Conservation (phyloP, 352 stramenopile genomes). For the Globisporangium ultimum region DNA sequence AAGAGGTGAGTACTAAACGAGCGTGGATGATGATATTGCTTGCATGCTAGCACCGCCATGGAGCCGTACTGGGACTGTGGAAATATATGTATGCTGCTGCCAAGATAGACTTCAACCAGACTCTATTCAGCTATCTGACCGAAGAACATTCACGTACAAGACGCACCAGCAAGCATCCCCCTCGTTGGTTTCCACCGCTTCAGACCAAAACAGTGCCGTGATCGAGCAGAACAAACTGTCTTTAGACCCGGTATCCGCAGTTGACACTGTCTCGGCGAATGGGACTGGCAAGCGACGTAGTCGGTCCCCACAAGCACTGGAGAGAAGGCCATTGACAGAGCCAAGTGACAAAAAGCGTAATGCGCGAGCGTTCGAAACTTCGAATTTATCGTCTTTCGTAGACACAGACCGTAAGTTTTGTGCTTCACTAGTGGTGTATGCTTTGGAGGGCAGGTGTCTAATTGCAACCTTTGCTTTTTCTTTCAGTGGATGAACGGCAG, state of each 20-base stretch:
- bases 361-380: conserved; percentile 12
- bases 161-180: conserved; percentile 35
- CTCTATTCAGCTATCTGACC: conserved; percentile 44
- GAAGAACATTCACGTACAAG: conserved; percentile 54
- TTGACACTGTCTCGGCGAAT: not conserved
- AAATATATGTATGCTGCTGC: conserved; percentile 60
- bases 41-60: conserved; percentile 37
- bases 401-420: conserved; percentile 57
- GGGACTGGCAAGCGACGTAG: conserved; percentile 36
- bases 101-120: conserved; percentile 16
- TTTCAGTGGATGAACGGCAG: conserved; percentile 80
- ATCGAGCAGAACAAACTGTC: not conserved
- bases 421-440: not conserved
- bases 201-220: not conserved
- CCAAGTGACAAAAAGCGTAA: conserved; percentile 7
- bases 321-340: not conserved
- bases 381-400: conserved; percentile 59
- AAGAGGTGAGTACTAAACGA: too few relatives aligned
- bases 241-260: not conserved
- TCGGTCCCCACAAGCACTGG: conserved; percentile 26
- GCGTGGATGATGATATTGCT: too few relatives aligned
- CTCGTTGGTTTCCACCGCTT: not conserved
- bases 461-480: conserved; percentile 2
- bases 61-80: conserved; percentile 34
- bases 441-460: not conserved